phyloP scores from a whole-genome alignment of 768 basidiomycete genomes.

The Russula ochroleuca region DNA sequence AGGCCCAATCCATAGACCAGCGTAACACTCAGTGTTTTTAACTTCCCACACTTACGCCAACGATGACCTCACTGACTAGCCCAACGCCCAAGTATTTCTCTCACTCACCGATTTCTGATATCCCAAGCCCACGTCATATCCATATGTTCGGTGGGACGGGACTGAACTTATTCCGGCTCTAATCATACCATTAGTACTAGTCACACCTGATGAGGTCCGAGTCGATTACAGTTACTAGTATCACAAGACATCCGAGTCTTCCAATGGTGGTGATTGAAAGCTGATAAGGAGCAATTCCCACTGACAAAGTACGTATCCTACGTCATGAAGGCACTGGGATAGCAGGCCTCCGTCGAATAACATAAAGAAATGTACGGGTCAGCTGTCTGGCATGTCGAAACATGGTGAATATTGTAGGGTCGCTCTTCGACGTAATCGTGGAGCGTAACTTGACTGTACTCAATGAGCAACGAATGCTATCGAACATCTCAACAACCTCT shows the following conservation, averaged over 20 bases:
- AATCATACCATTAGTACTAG: neutral
- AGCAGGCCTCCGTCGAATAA: conserved; percentile 1
- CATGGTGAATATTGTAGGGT: conserved; percentile 2
- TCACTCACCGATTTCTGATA: too few relatives aligned
- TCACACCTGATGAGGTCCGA: too few relatives aligned
- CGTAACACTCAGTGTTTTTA: neutral
- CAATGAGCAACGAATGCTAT: conserved; percentile 6
- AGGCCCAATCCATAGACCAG: neutral
- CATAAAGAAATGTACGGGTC: neutral
- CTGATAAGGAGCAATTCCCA: neutral
- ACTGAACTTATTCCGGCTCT: neutral
- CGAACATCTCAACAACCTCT: conserved; percentile 12
- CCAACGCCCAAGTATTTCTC: too few relatives aligned
- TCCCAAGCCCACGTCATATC: too few relatives aligned
- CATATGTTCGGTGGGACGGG: too few relatives aligned
- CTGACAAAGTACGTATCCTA: neutral
- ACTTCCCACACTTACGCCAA: neutral
- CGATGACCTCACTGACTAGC: neutral
- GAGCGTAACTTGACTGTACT: conserved; percentile 12
- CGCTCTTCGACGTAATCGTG: conserved; percentile 9
- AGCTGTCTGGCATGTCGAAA: conserved; percentile 11
- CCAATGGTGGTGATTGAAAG: neutral
- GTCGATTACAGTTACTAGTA: too few relatives aligned
- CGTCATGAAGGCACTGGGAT: conserved; percentile 6
- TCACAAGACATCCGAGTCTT: too few relatives aligned